Evolutionary conservation across 129 eudicot species (phyloP), one percentile per base, ranked within the genome.

Genomic region (Ambrosia artemisiifolia): DNA sequence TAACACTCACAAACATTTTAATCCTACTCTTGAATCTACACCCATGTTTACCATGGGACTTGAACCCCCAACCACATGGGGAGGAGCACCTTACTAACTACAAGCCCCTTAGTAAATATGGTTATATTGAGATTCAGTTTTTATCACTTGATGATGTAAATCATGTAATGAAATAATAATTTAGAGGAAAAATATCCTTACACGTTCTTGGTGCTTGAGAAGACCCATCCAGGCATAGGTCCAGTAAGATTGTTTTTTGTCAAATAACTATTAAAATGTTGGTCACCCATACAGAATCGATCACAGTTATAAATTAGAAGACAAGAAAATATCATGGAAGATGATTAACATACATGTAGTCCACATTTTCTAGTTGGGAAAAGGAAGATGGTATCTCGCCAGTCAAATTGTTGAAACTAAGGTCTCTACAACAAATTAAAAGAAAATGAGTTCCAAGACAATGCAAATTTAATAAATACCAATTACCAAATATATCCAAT

Each of bases 171-270:
- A 65, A 38, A 65, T 17, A 28, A 54, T 43, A 38, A 18, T 4
- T 36, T 12, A 5, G 47, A 35, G 19, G 20, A 63, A 42, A 38
- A 51, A 6, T n/a, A 17, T 67, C 4, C 88, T 44, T 84, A 89
- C 96, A 72, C 82, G 50, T 79, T 84, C 82, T 84, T 89, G 82
- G 82, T 79, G 66, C 86, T 82, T 35, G 80, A 68, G 54, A 89
- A 66, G 68, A 86, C 78, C 96, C 96, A 89, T 17, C 11, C 71
- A 73, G 96, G 96, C 43, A 89, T 65, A 30, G 49, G 68, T 78
- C 96, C 96, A 14, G 81, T 81, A 75, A 89, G 91, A 70, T 79
- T 86, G 79, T 86, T 89, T 11, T 82, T 82, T 71, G 96, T 86
- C 84, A 89, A 75, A 75, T 73, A 89, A 77, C 96, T 89, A 67